phyloP scores from a whole-genome alignment of 2,329 filamentous ascomycete species.

The Paecilomyces dactylethromorphus region DNA sequence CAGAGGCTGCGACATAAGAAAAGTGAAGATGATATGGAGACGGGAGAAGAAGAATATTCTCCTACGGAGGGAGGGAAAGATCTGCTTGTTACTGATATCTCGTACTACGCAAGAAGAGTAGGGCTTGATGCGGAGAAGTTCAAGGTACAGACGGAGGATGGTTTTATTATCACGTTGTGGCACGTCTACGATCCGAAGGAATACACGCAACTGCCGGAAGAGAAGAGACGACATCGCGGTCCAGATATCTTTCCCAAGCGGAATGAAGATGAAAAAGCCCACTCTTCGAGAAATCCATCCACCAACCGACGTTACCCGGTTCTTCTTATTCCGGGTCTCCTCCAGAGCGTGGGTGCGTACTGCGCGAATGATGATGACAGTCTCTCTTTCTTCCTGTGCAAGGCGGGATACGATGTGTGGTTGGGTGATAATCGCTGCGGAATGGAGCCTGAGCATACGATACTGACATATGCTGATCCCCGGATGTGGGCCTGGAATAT shows the following conservation, averaged over 20 bases:
- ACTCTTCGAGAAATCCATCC: constrained; percentile 9
- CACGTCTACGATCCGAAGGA: constrained; percentile 82
- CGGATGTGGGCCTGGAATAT: constrained; percentile 98
- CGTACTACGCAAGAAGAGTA: constrained; percentile 80
- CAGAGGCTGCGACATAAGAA: constrained; percentile 33
- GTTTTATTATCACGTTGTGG: constrained; percentile 83
- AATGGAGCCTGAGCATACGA: constrained; percentile 67
- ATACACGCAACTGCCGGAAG: constrained; percentile 50
- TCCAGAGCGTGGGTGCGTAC: constrained; percentile 83
- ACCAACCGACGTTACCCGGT: constrained; percentile 58
- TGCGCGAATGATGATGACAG: constrained; percentile 86
- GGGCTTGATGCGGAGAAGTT: constrained; percentile 80
- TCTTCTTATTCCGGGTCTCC: constrained; percentile 76
- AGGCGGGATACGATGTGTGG: constrained; percentile 92
- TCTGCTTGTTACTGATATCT: constrained; percentile 68
- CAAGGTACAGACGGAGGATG: constrained; percentile 86
- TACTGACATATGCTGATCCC: constrained; percentile 67
- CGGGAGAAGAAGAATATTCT: constrained; percentile 48
- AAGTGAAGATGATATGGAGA: constrained; percentile 26
- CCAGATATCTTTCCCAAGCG: constrained; percentile 57
- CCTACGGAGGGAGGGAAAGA: constrained; percentile 78
- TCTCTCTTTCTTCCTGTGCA: constrained; percentile 85
- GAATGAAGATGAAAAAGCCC: constrained; percentile 19
- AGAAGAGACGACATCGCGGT: constrained; percentile 40
- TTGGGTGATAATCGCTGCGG: constrained; percentile 90